phyloP scores from a whole-genome alignment of 2,329 filamentous ascomycete species.

The Verticillium klebahnii region DNA sequence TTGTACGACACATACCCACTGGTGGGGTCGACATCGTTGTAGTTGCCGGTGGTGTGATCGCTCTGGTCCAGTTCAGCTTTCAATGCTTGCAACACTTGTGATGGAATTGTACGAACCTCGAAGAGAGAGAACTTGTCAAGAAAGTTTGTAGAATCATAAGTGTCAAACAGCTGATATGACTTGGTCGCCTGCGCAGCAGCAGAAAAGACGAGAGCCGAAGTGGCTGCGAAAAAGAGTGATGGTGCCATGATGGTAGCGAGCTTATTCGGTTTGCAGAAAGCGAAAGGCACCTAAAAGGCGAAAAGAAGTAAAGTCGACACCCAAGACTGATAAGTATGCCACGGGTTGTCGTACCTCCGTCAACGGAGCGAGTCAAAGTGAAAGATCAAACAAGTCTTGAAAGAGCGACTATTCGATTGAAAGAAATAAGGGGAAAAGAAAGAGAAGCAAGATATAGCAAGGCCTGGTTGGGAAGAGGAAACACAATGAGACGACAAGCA shows the following conservation, averaged over 20 bases:
- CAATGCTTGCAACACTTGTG: neutral
- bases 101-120: constrained; percentile 19
- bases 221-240: constrained; percentile 12
- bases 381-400: neutral
- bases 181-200: constrained; percentile 4
- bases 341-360: constrained; percentile 1
- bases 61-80: constrained; percentile 4
- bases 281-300: neutral
- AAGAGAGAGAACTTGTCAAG: constrained; percentile 43
- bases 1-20: constrained; percentile 59
- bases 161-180: constrained; percentile 11
- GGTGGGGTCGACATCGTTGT: constrained; percentile 49
- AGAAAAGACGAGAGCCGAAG: constrained; percentile 9
- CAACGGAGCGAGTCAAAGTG: constrained; percentile 1
- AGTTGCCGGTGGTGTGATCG: constrained; percentile 12
- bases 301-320: constrained; percentile 1
- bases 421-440: neutral
- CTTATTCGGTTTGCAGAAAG: neutral
- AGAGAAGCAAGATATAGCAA: neutral
- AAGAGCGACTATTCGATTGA: neutral
- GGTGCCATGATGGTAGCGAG: constrained; percentile 7
- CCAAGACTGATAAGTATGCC: neutral
- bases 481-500: neutral
- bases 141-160: constrained; percentile 32
- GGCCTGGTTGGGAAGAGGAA: neutral